phyloP scores from a whole-genome alignment of 2,329 filamentous ascomycete genomes.

The Chlorencoelia australis region DNA sequence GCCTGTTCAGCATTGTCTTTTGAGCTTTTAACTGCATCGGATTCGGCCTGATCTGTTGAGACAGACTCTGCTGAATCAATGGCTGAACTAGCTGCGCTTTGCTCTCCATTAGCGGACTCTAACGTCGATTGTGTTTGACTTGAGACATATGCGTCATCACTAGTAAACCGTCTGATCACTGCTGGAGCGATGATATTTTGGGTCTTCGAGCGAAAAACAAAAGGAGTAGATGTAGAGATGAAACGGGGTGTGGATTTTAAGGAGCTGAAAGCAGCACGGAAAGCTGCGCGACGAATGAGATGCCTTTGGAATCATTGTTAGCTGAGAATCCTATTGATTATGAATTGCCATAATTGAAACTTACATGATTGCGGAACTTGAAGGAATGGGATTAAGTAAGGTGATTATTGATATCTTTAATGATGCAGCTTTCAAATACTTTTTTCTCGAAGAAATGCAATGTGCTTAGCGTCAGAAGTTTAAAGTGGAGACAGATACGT shows the following conservation, averaged over 20 bases:
- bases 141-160: constrained; percentile 30
- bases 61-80: constrained; percentile 16
- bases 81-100: constrained; percentile 16
- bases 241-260: constrained; percentile 33
- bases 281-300: constrained; percentile 43
- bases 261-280: constrained; percentile 40
- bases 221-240: constrained; percentile 30
- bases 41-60: constrained; percentile 6
- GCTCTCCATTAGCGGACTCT: constrained; percentile 13
- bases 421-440: background rate
- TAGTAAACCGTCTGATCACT: constrained; percentile 38
- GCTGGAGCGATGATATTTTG: constrained; percentile 25
- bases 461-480: too few relatives aligned
- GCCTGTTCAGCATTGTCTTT: constrained; percentile 5
- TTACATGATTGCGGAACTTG: constrained; percentile 18
- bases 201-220: constrained; percentile 27
- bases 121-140: constrained; percentile 12
- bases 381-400: constrained; percentile 1
- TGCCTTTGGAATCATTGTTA: constrained; percentile 19
- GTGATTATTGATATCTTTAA: background rate
- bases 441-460: background rate
- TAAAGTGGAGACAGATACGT: too few relatives aligned
- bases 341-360: constrained; percentile 1
- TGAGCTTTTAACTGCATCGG: constrained; percentile 11
- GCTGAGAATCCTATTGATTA: background rate